Evolutionary conservation across 2,329 filamentous ascomycete genomes (phyloP).

Genomic region (Hymenoscyphus salicellus): DNA sequence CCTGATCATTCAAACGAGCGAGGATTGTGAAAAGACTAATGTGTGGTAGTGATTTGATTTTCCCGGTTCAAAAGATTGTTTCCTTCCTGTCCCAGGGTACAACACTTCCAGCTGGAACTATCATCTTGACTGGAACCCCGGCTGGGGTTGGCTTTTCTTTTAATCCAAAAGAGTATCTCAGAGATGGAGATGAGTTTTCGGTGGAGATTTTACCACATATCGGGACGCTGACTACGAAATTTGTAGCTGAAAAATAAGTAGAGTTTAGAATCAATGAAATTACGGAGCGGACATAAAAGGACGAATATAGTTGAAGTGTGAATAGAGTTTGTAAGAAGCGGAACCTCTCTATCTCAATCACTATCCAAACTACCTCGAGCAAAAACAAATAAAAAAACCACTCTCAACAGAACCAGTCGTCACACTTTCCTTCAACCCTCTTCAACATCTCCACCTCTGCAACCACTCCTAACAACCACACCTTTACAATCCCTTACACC

Average conservation of each 20-base stretch:
- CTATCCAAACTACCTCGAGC: too few relatives aligned
- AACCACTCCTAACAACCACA: too few relatives aligned
- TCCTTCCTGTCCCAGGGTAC: conserved; percentile 42
- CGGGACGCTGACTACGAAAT: conserved; percentile 47
- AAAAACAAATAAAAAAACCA: too few relatives aligned
- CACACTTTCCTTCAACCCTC: too few relatives aligned
- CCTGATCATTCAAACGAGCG: conserved; percentile 34
- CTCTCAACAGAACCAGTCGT: too few relatives aligned
- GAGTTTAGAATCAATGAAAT: neutral
- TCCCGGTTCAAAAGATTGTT: conserved; percentile 46
- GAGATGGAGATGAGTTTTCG: conserved; percentile 45
- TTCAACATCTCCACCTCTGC: too few relatives aligned
- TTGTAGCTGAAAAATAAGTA: conserved; percentile 37
- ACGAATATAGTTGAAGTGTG: too few relatives aligned
- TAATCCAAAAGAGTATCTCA: conserved; percentile 42
- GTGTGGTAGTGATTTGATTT: conserved; percentile 43
- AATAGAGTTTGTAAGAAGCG: too few relatives aligned
- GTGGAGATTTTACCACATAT: conserved; percentile 49
- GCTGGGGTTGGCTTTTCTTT: conserved; percentile 37
- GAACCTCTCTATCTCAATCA: too few relatives aligned
- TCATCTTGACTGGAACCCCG: conserved; percentile 49
- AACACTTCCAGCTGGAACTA: conserved; percentile 42
- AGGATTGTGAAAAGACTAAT: neutral
- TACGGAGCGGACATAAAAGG: too few relatives aligned
- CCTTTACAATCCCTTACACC: too few relatives aligned